Evolutionary conservation across 1,139 yeast genomes (phyloP).

Genomic region (Nakaseomyces nivariensis): DNA sequence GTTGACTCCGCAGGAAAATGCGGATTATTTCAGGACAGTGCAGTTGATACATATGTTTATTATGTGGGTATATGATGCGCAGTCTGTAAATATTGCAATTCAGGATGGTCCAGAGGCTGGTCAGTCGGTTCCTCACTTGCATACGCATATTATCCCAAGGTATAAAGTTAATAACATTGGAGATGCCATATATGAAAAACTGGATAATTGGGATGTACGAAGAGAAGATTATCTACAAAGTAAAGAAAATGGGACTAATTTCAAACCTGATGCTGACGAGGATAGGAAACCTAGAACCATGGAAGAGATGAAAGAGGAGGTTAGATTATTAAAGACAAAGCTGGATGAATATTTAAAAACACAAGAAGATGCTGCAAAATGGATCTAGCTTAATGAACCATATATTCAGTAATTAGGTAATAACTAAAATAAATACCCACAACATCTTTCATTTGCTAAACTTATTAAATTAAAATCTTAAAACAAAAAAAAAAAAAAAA

Average conservation of each 20-base stretch:
- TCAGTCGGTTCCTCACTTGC: conserved; percentile 87
- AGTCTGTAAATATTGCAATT: conserved; percentile 75
- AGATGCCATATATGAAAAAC: conserved; percentile 54
- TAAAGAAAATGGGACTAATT: conserved; percentile 45
- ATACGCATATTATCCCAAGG: conserved; percentile 86
- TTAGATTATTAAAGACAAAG: conserved; percentile 5
- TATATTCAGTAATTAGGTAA: not conserved
- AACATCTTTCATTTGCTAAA: too few species aligned
- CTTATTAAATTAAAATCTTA: too few species aligned
- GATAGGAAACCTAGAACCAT: conserved; percentile 46
- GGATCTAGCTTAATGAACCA: not conserved
- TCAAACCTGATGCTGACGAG: conserved; percentile 53
- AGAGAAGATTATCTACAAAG: conserved; percentile 28
- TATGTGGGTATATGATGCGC: conserved; percentile 57
- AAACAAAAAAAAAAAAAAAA: too few species aligned
- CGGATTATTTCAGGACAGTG: conserved; percentile 70
- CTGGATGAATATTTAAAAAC: conserved; percentile 7
- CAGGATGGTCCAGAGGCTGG: conserved; percentile 97
- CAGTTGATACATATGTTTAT: conserved; percentile 63
- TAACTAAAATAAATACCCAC: too few species aligned
- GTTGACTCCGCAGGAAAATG: conserved; percentile 57
- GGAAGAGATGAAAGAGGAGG: conserved; percentile 13
- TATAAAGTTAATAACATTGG: conserved; percentile 54
- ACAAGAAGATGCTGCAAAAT: not conserved
- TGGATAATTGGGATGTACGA: conserved; percentile 43